Evolutionary conservation across 2,329 filamentous ascomycete species (phyloP).

Genomic region (Diaporthe amygdali): DNA sequence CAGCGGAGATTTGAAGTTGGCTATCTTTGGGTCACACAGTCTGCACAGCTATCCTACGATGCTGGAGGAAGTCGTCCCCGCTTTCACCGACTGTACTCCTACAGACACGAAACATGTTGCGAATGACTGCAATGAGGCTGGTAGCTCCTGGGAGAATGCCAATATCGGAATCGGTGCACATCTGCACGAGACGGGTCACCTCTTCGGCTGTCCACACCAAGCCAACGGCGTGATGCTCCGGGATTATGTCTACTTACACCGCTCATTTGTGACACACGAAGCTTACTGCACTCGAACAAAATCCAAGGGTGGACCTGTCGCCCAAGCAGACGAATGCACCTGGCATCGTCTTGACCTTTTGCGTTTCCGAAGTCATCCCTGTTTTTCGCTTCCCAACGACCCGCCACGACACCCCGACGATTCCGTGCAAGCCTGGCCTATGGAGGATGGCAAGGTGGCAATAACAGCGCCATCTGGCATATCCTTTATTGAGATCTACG

Average conservation of each 20-base stretch:
- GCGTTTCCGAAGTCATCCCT: slow-evolving; percentile 88
- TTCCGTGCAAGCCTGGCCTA: slow-evolving; percentile 84
- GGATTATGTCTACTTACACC: slow-evolving; percentile 84
- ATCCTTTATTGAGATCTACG: slow-evolving; percentile 82
- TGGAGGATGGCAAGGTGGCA: slow-evolving; percentile 77
- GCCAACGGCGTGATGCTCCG: slow-evolving; percentile 91
- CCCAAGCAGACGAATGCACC: slow-evolving; percentile 80
- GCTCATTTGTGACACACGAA: slow-evolving; percentile 81
- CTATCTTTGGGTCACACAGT: slow-evolving; percentile 90
- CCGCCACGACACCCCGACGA: slow-evolving; percentile 66
- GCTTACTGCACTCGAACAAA: slow-evolving; percentile 88
- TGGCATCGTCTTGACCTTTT: slow-evolving; percentile 93
- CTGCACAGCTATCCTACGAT: slow-evolving; percentile 89
- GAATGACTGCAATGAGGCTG: slow-evolving; percentile 86
- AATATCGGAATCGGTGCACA: slow-evolving; percentile 94
- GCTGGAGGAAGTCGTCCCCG: slow-evolving; percentile 87
- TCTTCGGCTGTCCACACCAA: slow-evolving; percentile 89
- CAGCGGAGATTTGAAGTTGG: slow-evolving; percentile 77
- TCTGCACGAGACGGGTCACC: slow-evolving; percentile 86
- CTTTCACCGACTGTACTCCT: slow-evolving; percentile 88
- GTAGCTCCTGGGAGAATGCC: slow-evolving; percentile 94
- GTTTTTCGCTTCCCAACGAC: slow-evolving; percentile 85
- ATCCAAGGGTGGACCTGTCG: slow-evolving; percentile 77
- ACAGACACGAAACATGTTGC: slow-evolving; percentile 82
- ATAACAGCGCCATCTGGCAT: slow-evolving; percentile 82